Evolutionary conservation across 176 grass and related monocot genomes (phyloP).

Genomic region (Dendrocalamus sinicus): DNA sequence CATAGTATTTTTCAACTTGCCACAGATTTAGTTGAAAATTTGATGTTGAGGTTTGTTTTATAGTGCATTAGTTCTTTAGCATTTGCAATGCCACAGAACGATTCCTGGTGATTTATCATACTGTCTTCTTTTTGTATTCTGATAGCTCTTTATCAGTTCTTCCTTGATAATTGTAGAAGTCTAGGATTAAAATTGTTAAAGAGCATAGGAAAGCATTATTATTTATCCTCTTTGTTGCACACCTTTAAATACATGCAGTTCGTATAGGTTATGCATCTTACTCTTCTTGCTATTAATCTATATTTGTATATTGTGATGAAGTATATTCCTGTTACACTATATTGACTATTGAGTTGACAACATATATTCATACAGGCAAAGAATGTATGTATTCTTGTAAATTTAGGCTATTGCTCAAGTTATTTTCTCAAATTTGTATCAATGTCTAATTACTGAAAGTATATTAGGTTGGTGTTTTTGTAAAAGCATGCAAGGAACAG

Average conservation of each 20-base stretch:
- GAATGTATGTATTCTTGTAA: background rate
- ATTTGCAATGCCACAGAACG: background rate
- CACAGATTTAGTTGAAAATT: background rate
- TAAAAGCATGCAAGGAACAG: conserved; percentile 96
- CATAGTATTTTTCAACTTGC: background rate
- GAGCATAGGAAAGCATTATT: background rate
- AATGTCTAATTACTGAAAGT: conserved; percentile 45
- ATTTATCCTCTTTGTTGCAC: conserved; percentile 2
- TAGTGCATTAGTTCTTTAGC: background rate
- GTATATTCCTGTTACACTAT: conserved; percentile 6
- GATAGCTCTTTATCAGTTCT: background rate
- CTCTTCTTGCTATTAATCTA: conserved; percentile 7
- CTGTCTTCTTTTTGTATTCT: background rate
- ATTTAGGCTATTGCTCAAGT: background rate
- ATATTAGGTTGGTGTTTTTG: conserved; percentile 78
- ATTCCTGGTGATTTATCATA: background rate
- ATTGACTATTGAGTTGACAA: conserved; percentile 9
- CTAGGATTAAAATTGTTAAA: background rate
- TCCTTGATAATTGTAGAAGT: background rate
- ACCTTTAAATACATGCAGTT: background rate
- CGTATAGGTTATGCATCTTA: background rate
- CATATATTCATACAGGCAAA: conserved; percentile 1
- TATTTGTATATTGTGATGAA: background rate
- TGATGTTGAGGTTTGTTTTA: background rate
- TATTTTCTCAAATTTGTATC: conserved; percentile 11